A percentile compares a stretch with the other conserved stretches of the same genome.
These are phyloP conservation scores for Aphanomyces astaci DNA, from an alignment of 352 stramenopile genomes.

Conservation along the genomic window DNA sequence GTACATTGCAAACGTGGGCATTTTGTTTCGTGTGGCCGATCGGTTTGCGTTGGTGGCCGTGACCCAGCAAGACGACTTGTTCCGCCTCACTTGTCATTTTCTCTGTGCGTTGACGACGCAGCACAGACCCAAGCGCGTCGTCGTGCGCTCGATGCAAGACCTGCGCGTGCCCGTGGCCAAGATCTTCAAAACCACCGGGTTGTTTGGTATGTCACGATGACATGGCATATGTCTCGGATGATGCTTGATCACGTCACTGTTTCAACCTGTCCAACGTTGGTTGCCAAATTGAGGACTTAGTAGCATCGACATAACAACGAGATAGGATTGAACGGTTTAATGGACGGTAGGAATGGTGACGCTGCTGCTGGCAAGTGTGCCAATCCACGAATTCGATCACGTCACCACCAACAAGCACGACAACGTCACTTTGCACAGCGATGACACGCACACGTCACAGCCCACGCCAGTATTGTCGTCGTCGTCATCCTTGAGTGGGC, in stretches of 20 bases:
- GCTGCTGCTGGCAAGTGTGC: conserved; percentile 5
- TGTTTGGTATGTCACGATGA: background rate
- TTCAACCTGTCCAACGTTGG: too few relatives aligned
- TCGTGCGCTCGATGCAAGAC: conserved; percentile 1
- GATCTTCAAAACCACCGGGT: conserved; percentile 14
- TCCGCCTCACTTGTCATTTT: conserved; percentile 16
- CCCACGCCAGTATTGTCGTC: too few relatives aligned
- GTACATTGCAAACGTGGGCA: conserved; percentile 18
- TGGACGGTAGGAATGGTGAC: background rate
- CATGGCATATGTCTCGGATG: too few relatives aligned
- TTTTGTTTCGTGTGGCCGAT: conserved; percentile 18
- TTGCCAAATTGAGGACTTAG: too few relatives aligned
- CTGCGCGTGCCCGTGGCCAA: conserved; percentile 16
- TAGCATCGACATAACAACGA: background rate
- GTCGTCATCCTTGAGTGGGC: background rate
- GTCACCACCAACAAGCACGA: background rate
- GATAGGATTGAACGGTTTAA: background rate
- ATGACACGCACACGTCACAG: background rate
- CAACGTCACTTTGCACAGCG: background rate
- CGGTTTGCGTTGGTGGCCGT: conserved; percentile 3
- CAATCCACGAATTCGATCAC: conserved; percentile 3
- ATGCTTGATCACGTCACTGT: too few relatives aligned
- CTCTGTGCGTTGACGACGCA: conserved; percentile 6
- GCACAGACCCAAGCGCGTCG: background rate
- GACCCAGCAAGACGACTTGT: conserved; percentile 6